Base-by-base conservation (phyloP, 2,329 filamentous ascomycete genomes). In the Elsinoe necatrix region DNA sequence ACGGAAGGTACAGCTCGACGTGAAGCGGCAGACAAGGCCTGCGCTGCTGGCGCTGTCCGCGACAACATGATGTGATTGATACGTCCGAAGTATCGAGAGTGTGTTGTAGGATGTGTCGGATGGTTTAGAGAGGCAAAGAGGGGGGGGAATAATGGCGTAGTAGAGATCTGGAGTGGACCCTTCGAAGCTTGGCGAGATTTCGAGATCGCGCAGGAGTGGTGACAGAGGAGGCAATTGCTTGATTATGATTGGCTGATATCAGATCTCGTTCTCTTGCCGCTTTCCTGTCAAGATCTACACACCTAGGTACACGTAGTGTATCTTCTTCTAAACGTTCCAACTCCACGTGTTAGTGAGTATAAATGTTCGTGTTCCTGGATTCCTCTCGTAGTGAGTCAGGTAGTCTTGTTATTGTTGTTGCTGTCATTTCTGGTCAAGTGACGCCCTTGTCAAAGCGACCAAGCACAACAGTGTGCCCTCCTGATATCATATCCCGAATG, bases 1-100 rank as follows among this genome's bases (percentile, higher is more conserved):
- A 70, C 66, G 57, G 69, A 68, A 52, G 73, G 73, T 47, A 73
- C 67, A 58, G 70, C 66, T 62, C 71, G 71, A 63, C 72, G 70
- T 59, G 71, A 67, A 61, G 69, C 68, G 58, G 67, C 67, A 61
- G 64, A 68, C 61, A 75, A 66, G 58, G 71, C 66, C 62, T 71
- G 68, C 45, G 69, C 61, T 47, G 69, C 61, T 43, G 71, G 69
- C 41, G 68, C 67, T 58, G 73, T 71, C 62, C 72, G 66, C 61
- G 71, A 65, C 62, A 74, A 68, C 70, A 75, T 75, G 20, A 14
- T 48, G 54, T 47, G n/a, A 11, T 42, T 37, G 31, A 54, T 27
- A 8, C 21, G 12, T 7, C 20, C 50, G 18, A 20, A 31, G 45
- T 50, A 18, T 12, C 34, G 45, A 31, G 25, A 12, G 34, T 50